phyloP scores from a whole-genome alignment of 176 grass and related monocot species.

The Carex scoparia region DNA sequence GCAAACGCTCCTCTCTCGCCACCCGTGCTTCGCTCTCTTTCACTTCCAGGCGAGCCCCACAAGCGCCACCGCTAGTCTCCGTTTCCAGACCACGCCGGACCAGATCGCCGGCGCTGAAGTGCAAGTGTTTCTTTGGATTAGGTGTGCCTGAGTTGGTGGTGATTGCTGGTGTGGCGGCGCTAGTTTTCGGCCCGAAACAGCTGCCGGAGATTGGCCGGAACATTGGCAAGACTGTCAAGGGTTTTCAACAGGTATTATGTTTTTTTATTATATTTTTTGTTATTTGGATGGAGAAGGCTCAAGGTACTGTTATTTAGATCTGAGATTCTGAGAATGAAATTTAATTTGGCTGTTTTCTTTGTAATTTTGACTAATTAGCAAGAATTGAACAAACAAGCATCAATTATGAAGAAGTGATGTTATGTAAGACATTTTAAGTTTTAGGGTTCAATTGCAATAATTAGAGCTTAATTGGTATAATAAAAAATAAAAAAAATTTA shows the following conservation, averaged over 20 bases:
- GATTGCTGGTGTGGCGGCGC: slow-evolving; percentile 85
- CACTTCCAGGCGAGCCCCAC: neutral
- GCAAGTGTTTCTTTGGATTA: slow-evolving; percentile 75
- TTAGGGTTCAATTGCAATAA: neutral
- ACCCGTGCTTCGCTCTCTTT: slow-evolving; percentile 31
- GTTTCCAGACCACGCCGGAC: slow-evolving; percentile 26
- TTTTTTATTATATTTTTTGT: neutral
- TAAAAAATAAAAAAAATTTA: neutral
- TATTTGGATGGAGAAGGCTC: neutral
- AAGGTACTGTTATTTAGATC: neutral
- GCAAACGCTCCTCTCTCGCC: neutral
- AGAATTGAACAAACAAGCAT: neutral
- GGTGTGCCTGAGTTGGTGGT: slow-evolving; percentile 83
- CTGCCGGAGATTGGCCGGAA: slow-evolving; percentile 78
- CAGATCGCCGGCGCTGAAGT: slow-evolving; percentile 43
- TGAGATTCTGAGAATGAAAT: neutral
- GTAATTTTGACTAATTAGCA: neutral
- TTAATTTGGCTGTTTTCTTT: neutral
- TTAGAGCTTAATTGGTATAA: neutral
- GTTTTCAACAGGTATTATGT: slow-evolving; percentile 73
- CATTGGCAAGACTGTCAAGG: slow-evolving; percentile 93
- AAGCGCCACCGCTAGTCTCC: neutral
- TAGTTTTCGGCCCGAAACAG: slow-evolving; percentile 82
- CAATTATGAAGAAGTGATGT: no score
- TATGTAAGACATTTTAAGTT: no score